These are phyloP conservation scores for Yarrowia keelungensis DNA, from an alignment of 805 yeast genomes.

Conservation along the genomic window DNA sequence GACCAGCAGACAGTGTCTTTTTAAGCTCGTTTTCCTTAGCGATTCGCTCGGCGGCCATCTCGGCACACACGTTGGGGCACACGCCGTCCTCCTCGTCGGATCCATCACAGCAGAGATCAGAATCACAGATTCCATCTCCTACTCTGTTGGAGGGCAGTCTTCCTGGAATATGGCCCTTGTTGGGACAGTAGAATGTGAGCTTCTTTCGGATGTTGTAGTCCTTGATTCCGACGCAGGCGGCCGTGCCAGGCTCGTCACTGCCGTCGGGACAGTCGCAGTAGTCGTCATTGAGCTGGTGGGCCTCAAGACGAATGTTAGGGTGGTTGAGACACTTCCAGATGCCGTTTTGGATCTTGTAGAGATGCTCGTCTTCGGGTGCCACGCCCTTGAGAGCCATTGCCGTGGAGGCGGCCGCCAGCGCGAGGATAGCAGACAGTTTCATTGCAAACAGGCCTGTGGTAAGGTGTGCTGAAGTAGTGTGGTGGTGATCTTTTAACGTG, in stretches of 20 bases:
- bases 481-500: constrained; percentile 30
- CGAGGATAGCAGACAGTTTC: constrained; percentile 16
- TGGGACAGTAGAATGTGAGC: constrained; percentile 72
- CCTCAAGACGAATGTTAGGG: constrained; percentile 67
- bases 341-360: constrained; percentile 58
- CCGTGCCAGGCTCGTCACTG: constrained; percentile 94
- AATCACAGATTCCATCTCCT: constrained; percentile 92
- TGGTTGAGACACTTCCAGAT: constrained; percentile 74
- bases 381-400: constrained; percentile 36
- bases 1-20: constrained; percentile 50
- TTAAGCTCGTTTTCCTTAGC: constrained; percentile 43
- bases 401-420: constrained; percentile 4
- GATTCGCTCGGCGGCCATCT: constrained; percentile 55
- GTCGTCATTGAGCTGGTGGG: constrained; percentile 79
- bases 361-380: constrained; percentile 41
- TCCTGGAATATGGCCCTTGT: constrained; percentile 70
- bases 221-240: constrained; percentile 64
- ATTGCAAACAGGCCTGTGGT: not conserved
- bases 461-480: constrained; percentile 1
- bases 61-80: constrained; percentile 65
- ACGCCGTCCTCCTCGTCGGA: constrained; percentile 71
- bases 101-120: constrained; percentile 91
- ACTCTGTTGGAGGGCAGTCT: constrained; percentile 71
- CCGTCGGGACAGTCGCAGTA: constrained; percentile 98
- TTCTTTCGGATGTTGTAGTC: constrained; percentile 43